Conservation (phyloP, 2,329 filamentous ascomycete species). For the Diplodia intermedia region DNA sequence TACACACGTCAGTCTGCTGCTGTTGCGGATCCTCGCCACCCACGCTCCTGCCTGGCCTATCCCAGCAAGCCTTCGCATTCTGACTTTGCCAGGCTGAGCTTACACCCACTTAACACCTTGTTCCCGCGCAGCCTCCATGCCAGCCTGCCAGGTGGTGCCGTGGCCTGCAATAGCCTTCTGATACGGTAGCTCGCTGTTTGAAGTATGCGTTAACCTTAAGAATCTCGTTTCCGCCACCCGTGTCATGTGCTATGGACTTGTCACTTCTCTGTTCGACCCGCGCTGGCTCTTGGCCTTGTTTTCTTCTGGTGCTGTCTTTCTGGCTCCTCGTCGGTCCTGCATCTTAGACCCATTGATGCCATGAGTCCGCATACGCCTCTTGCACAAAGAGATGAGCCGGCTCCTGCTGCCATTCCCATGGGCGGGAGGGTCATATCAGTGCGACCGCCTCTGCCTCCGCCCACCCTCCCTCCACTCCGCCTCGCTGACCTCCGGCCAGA, state of each 20-base stretch:
- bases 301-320: background rate
- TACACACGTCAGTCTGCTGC: background rate
- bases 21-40: conserved; percentile 16
- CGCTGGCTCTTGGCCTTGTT: conserved; percentile 1
- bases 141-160: background rate
- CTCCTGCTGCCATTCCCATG: conserved; percentile 37
- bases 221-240: conserved; percentile 11
- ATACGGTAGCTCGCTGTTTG: conserved; percentile 10
- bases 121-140: conserved; percentile 12
- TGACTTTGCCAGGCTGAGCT: conserved; percentile 21
- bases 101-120: conserved; percentile 18
- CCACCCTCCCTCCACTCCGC: background rate
- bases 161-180: conserved; percentile 21
- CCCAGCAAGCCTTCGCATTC: conserved; percentile 11
- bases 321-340: background rate
- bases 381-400: background rate
- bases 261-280: conserved; percentile 5
- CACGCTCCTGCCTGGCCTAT: background rate
- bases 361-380: background rate
- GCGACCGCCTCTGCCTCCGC: background rate
- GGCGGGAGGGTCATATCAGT: conserved; percentile 39
- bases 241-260: conserved; percentile 23
- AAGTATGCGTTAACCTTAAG: conserved; percentile 19
- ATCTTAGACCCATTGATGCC: background rate
- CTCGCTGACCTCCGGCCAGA: background rate